Conservation (phyloP, 2,329 filamentous ascomycete genomes). For the Apiospora phragmitis region DNA sequence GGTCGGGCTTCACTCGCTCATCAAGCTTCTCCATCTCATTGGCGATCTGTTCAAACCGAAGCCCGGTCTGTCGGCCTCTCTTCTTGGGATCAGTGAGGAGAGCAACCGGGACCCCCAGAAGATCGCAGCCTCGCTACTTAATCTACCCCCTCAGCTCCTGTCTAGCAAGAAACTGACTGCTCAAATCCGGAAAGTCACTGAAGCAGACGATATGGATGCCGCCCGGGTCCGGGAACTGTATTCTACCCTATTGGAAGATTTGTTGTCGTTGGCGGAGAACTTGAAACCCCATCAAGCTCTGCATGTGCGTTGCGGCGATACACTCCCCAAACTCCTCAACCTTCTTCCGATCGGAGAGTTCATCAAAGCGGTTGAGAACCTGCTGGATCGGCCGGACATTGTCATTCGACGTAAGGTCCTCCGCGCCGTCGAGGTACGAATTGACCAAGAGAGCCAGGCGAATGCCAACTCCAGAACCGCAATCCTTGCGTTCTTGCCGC, state of each 20-base stretch:
- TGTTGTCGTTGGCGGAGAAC: conserved; percentile 65
- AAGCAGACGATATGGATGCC: conserved; percentile 64
- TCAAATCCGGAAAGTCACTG: conserved; percentile 58
- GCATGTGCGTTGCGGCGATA: conserved; percentile 63
- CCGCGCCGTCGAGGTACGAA: conserved; percentile 76
- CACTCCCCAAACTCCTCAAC: conserved; percentile 78
- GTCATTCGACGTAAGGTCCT: conserved; percentile 78
- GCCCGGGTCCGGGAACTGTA: conserved; percentile 70
- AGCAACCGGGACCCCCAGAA: conserved; percentile 48
- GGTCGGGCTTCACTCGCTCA: conserved; percentile 75
- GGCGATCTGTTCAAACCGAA: conserved; percentile 75
- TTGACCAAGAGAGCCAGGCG: conserved; percentile 70
- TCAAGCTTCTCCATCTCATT: conserved; percentile 74
- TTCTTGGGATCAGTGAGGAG: conserved; percentile 62
- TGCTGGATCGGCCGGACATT: conserved; percentile 75
- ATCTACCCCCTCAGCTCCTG: conserved; percentile 58
- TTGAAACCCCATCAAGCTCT: conserved; percentile 58
- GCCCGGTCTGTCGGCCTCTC: conserved; percentile 68
- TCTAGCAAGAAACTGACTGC: conserved; percentile 57
- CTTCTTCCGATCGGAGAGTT: conserved; percentile 86
- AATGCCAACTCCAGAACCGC: conserved; percentile 68
- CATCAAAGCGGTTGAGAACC: conserved; percentile 79
- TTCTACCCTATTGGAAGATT: conserved; percentile 65
- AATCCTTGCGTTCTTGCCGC: conserved; percentile 76
- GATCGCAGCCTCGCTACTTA: conserved; percentile 55